These are phyloP conservation scores for Saccharomycopsis hybrid DNA, from an alignment of 1,139 yeast species.

Conservation along the genomic window DNA sequence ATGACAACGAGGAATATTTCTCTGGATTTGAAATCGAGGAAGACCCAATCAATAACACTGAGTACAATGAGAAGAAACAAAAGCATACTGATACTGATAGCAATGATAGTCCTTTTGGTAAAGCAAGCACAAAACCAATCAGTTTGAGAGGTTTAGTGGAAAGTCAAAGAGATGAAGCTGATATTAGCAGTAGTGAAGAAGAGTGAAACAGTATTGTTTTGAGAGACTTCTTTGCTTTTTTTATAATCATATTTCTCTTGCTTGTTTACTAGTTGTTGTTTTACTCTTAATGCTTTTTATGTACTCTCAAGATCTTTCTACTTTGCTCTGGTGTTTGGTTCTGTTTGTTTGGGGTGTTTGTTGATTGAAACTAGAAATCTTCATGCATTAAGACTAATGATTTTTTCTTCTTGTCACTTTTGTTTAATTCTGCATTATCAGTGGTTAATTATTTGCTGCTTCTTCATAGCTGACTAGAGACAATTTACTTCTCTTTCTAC, in stretches of 20 bases:
- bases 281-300: too few species aligned
- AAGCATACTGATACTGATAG: background rate
- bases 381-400: too few species aligned
- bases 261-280: background rate
- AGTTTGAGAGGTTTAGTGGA: slow-evolving; percentile 15
- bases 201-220: slow-evolving; percentile 6
- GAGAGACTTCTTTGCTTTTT: background rate
- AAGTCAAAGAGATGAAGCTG: slow-evolving; percentile 11
- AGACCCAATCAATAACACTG: slow-evolving; percentile 3
- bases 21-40: slow-evolving; percentile 19
- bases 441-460: too few species aligned
- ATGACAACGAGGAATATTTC: slow-evolving; percentile 3
- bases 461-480: too few species aligned
- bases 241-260: background rate
- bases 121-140: slow-evolving; percentile 9
- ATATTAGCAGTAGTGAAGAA: slow-evolving; percentile 14
- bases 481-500: background rate
- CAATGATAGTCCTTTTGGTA: background rate
- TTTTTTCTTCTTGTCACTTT: too few species aligned
- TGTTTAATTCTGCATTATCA: too few species aligned
- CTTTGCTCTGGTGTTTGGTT: too few species aligned
- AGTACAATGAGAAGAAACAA: background rate
- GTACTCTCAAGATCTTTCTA: too few species aligned
- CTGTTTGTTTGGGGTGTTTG: too few species aligned
- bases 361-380: too few species aligned